Conservation (phyloP, 2,329 filamentous ascomycete species). For the Ascochyta viciae-villosae region DNA sequence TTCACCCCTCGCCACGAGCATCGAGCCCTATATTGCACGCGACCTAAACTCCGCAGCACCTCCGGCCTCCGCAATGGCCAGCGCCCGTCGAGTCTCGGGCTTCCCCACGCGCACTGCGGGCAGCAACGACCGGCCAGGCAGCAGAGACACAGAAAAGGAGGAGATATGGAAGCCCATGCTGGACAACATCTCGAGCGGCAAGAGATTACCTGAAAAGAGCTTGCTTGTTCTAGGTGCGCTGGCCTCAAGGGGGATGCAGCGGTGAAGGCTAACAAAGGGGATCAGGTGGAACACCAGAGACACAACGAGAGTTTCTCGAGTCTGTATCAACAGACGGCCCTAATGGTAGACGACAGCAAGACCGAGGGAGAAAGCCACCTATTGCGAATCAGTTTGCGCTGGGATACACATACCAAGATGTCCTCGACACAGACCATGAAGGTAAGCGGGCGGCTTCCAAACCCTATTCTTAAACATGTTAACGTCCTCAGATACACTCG, state of each 20-base stretch:
- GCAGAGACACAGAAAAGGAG: conserved; percentile 74
- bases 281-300: conserved; percentile 79
- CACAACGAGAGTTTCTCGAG: conserved; percentile 82
- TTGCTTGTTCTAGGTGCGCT: conserved; percentile 79
- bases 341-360: conserved; percentile 60
- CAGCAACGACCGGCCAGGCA: conserved; percentile 46
- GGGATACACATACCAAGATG: conserved; percentile 94
- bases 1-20: not conserved
- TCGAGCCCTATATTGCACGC: conserved; percentile 2
- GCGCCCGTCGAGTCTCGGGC: conserved; percentile 40
- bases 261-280: conserved; percentile 26
- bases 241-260: conserved; percentile 12
- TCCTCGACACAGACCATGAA: conserved; percentile 92
- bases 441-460: conserved; percentile 59
- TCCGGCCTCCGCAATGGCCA: conserved; percentile 44
- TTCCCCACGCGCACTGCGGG: conserved; percentile 37
- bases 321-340: conserved; percentile 50
- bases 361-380: conserved; percentile 66
- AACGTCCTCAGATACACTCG: conserved; percentile 73
- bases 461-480: conserved; percentile 1
- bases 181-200: conserved; percentile 87
- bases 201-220: conserved; percentile 90
- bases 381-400: conserved; percentile 91
- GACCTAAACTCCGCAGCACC: conserved; percentile 28
- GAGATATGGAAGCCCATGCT: conserved; percentile 96